Percentiles rank a stretch among this genome's conserved stretches.
phyloP scores from a whole-genome alignment of 2,329 filamentous ascomycete genomes.

The Pseudogymnoascus sp. region DNA sequence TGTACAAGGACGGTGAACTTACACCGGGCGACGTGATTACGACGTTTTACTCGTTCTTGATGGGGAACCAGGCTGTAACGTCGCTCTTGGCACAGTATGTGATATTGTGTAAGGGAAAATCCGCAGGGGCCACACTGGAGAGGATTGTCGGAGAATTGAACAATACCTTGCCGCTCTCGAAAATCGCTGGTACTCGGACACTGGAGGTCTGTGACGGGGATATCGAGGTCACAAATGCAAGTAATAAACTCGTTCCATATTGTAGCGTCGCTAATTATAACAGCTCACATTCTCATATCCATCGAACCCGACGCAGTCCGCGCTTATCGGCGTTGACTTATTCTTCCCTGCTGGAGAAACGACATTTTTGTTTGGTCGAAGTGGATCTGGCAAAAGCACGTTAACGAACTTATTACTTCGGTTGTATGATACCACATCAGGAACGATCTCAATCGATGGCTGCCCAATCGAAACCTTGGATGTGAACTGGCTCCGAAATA shows the following conservation, averaged over 20 bases:
- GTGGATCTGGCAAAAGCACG: constrained; percentile 90
- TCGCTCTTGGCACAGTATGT: constrained; percentile 68
- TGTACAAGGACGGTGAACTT: constrained; percentile 49
- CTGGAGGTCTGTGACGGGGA: constrained; percentile 51
- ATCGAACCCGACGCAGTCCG: constrained; percentile 50
- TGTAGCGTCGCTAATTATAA: constrained; percentile 15
- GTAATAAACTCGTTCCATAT: constrained; percentile 19
- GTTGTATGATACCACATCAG: constrained; percentile 62
- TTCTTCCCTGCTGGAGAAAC: constrained; percentile 64
- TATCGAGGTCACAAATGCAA: constrained; percentile 61
- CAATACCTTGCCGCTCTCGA: constrained; percentile 20
- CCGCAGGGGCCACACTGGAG: constrained; percentile 58
- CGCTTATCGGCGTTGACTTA: constrained; percentile 56
- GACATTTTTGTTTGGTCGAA: constrained; percentile 75
- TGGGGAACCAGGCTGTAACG: constrained; percentile 68
- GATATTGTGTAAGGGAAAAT: constrained; percentile 69
- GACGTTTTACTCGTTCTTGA: constrained; percentile 75
- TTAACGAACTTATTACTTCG: constrained; percentile 70
- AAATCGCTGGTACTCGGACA: constrained; percentile 26
- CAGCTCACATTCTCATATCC: constrained; percentile 81
- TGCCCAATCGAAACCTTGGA: constrained; percentile 54
- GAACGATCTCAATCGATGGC: constrained; percentile 63
- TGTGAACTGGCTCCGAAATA: constrained; percentile 63
- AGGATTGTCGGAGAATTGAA: constrained; percentile 33
- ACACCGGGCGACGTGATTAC: constrained; percentile 65